These are phyloP conservation scores for Hypoxylon fragiforme DNA, from an alignment of 495 filamentous ascomycete genomes.

Conservation along the genomic window DNA sequence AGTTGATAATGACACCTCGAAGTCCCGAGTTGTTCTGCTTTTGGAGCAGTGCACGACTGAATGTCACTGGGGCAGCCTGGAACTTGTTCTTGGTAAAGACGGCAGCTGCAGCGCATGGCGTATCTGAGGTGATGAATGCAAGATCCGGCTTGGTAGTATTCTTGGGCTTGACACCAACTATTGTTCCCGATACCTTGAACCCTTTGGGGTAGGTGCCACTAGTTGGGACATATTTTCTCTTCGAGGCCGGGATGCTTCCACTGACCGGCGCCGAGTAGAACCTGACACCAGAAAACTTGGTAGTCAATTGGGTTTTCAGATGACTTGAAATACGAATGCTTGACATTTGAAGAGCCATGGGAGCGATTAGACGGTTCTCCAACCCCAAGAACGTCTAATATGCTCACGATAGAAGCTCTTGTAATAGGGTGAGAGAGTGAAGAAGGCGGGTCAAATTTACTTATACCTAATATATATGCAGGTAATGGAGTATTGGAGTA, in stretches of 20 bases:
- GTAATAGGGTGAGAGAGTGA: constrained; percentile 1
- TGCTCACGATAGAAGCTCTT: constrained; percentile 20
- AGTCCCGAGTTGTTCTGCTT: constrained; percentile 69
- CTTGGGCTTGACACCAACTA: constrained; percentile 90
- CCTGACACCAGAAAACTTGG: constrained; percentile 28
- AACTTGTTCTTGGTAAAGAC: constrained; percentile 99
- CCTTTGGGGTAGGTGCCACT: constrained; percentile 86
- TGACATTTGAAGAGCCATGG: constrained; percentile 26
- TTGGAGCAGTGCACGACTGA: constrained; percentile 71
- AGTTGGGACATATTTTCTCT: constrained; percentile 86
- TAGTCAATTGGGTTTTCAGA: constrained; percentile 13
- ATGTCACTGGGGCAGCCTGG: constrained; percentile 90
- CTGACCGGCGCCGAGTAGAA: constrained; percentile 65
- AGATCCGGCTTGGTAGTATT: constrained; percentile 90
- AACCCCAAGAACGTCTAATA: constrained; percentile 18
- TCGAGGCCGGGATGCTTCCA: constrained; percentile 67
- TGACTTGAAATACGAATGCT: constrained; percentile 12
- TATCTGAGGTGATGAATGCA: constrained; percentile 82
- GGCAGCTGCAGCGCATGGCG: constrained; percentile 86
- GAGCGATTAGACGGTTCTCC: constrained; percentile 18
- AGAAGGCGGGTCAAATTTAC: constrained; percentile 4
- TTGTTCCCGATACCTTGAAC: constrained; percentile 82
- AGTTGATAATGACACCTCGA: constrained; percentile 86
- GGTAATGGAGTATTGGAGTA: too few relatives aligned
- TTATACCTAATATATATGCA: too few relatives aligned